phyloP scores from a whole-genome alignment of 768 basidiomycete species.

The Cyathus striatus region DNA sequence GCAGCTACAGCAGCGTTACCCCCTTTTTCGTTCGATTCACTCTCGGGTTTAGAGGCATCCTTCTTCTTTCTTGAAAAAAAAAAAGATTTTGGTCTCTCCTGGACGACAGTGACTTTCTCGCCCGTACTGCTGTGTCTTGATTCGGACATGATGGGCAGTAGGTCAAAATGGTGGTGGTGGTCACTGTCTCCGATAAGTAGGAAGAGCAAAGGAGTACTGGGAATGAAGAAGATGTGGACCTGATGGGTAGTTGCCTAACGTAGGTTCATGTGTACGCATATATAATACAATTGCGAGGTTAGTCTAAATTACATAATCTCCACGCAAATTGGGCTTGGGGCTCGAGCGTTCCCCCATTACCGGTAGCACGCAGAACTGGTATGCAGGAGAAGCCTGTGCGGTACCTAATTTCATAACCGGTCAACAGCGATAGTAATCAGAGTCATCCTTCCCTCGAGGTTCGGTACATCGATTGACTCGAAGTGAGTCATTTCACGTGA shows the following conservation, averaged over 20 bases:
- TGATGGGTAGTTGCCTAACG: not conserved
- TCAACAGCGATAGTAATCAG: too few species aligned
- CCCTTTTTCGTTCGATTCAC: constrained; percentile 16
- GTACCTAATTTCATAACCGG: too few species aligned
- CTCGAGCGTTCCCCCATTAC: too few species aligned
- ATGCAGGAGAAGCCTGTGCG: too few species aligned
- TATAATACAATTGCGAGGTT: too few species aligned
- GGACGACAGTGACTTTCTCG: constrained; percentile 37
- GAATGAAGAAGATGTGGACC: not conserved
- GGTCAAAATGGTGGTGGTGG: constrained; percentile 3
- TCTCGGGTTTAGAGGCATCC: constrained; percentile 7
- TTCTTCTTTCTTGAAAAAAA: constrained; percentile 36
- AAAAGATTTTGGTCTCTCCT: constrained; percentile 22
- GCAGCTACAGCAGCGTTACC: constrained; percentile 17
- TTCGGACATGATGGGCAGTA: constrained; percentile 35
- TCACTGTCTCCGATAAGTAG: constrained; percentile 6
- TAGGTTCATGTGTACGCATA: too few species aligned
- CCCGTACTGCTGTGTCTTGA: constrained; percentile 35
- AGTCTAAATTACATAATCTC: too few species aligned
- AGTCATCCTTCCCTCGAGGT: too few species aligned
- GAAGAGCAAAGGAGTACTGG: constrained; percentile 13
- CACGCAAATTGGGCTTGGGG: too few species aligned
- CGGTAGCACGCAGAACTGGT: too few species aligned
- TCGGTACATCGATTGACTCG: too few species aligned
- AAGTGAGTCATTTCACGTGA: too few species aligned